Conservation (phyloP, 768 basidiomycete species). For the Gloeophyllum trabeum region DNA sequence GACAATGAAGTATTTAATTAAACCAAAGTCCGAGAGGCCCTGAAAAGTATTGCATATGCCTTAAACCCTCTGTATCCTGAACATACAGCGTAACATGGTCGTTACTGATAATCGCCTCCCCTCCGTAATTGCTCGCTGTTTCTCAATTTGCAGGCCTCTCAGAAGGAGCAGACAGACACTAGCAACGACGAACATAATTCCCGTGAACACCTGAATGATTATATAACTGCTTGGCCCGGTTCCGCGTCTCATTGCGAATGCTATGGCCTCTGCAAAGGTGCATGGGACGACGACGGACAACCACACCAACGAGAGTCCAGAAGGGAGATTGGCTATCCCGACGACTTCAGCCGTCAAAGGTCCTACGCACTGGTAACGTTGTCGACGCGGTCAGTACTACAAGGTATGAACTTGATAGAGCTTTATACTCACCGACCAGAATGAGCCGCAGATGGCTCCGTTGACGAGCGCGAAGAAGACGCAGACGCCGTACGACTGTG, state of each 20-base stretch:
- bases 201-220: not conserved
- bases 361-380: not conserved
- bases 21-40: no score
- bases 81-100: no score
- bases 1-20: no score
- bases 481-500: not conserved
- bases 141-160: no score
- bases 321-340: not conserved
- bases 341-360: not conserved
- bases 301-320: not conserved
- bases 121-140: not conserved
- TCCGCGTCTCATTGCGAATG: not conserved
- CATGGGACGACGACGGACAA: not conserved
- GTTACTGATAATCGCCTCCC: no score
- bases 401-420: not conserved
- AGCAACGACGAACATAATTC: not conserved
- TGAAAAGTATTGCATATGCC: no score
- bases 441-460: not conserved
- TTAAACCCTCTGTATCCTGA: no score
- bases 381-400: not conserved
- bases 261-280: not conserved
- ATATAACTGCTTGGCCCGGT: not conserved
- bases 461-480: not conserved
- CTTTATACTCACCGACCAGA: not conserved
- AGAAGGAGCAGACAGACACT: no score